Percentiles rank a stretch among this genome's conserved stretches.
Evolutionary conservation across 768 basidiomycete genomes (phyloP).

Genomic region (Sporobolomyces phaffii): DNA sequence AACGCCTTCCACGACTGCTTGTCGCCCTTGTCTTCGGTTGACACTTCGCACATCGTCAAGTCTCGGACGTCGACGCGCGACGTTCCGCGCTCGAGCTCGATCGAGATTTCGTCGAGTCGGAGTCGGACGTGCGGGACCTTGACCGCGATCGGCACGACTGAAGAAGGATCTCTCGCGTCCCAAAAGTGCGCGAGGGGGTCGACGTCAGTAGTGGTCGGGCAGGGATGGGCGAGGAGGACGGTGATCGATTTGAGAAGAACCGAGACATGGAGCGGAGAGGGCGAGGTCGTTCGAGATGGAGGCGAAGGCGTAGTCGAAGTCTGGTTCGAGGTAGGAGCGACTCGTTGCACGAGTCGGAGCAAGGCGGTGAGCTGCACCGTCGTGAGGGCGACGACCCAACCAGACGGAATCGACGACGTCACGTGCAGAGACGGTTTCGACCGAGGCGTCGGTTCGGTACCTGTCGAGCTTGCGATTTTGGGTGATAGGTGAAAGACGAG

Average conservation of each 20-base stretch:
- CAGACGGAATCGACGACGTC: neutral
- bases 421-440: neutral
- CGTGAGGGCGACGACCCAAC: neutral
- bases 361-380: constrained; percentile 2
- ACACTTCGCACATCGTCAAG: neutral
- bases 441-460: neutral
- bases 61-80: neutral
- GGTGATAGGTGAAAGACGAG: constrained; percentile 12
- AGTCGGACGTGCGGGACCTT: constrained; percentile 21
- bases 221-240: constrained; percentile 30
- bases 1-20: constrained; percentile 4
- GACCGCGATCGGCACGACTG: neutral
- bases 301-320: neutral
- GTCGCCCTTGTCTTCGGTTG: neutral
- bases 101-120: neutral
- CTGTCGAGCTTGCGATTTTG: neutral
- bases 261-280: constrained; percentile 48
- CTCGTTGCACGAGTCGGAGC: constrained; percentile 58
- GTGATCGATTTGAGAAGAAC: constrained; percentile 39
- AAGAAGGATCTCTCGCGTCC: neutral
- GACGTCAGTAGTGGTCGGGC: neutral
- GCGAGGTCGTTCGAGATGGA: neutral
- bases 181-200: neutral
- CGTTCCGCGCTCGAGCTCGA: neutral
- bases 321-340: constrained; percentile 24